phyloP scores from a whole-genome alignment of 257 asterid species.

The Schizonepeta tenuifolia region DNA sequence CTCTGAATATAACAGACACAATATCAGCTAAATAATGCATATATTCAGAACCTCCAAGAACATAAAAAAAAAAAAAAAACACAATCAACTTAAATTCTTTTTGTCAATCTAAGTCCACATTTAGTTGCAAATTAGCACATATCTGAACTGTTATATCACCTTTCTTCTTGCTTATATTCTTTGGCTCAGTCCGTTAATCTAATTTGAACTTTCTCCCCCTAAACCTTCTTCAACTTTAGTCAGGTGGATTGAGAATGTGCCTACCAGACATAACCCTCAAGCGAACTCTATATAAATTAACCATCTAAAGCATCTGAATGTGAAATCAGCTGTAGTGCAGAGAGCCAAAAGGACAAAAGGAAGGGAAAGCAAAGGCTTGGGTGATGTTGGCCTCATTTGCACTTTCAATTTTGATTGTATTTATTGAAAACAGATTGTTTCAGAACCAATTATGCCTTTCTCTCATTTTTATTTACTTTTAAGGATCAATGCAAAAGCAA shows the following conservation, averaged over 20 bases:
- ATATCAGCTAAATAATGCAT: conserved; percentile 5
- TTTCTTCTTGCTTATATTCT: conserved; percentile 38
- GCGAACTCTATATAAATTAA: conserved; percentile 2
- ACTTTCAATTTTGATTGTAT: background rate
- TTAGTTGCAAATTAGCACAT: background rate
- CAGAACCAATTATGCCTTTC: no score
- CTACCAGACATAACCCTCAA: conserved; percentile 9
- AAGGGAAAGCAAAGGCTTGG: background rate
- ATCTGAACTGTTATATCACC: conserved; percentile 35
- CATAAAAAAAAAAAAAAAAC: background rate
- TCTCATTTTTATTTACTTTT: background rate
- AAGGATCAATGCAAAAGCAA: background rate
- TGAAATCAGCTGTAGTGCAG: conserved; percentile 3
- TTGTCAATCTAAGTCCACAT: conserved; percentile 2
- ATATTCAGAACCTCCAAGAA: background rate
- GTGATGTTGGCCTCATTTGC: conserved; percentile 7
- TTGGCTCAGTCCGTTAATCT: conserved; percentile 6
- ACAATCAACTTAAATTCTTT: background rate
- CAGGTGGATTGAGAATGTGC: conserved; percentile 31
- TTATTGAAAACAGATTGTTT: no score
- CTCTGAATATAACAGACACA: conserved; percentile 44
- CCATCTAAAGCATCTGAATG: conserved; percentile 1
- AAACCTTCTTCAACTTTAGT: background rate
- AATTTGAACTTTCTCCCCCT: conserved; percentile 36
- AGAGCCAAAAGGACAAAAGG: background rate